Conservation (phyloP, 2,329 filamentous ascomycete species). For the Hypoxylon sp. region DNA sequence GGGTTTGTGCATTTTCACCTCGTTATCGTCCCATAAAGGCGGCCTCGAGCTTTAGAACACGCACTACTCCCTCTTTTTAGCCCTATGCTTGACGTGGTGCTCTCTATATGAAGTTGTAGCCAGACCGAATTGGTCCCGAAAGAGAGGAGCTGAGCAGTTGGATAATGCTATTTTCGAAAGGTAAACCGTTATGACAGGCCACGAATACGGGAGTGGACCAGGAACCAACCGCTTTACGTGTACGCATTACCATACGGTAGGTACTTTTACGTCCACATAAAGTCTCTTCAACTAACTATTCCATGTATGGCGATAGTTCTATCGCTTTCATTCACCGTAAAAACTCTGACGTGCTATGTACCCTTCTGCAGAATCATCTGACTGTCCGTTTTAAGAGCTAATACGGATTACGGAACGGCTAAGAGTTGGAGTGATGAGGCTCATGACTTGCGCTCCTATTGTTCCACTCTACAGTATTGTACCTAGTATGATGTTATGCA, state of each 20-base stretch:
- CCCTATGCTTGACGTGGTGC: slow-evolving; percentile 19
- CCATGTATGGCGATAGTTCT: slow-evolving; percentile 13
- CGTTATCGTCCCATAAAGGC: slow-evolving; percentile 25
- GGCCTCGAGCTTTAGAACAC: slow-evolving; percentile 22
- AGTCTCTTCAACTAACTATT: slow-evolving; percentile 15
- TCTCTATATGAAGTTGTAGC: neutral
- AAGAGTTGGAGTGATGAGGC: slow-evolving; percentile 29
- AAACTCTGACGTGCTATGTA: slow-evolving; percentile 35
- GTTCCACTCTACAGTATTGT: slow-evolving; percentile 15
- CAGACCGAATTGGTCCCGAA: slow-evolving; percentile 27
- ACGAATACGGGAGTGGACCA: slow-evolving; percentile 17
- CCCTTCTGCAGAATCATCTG: slow-evolving; percentile 32
- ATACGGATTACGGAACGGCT: slow-evolving; percentile 22
- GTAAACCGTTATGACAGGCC: neutral
- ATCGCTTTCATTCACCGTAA: slow-evolving; percentile 32
- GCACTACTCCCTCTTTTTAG: slow-evolving; percentile 10
- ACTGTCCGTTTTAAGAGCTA: slow-evolving; percentile 25
- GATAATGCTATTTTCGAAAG: slow-evolving; percentile 5
- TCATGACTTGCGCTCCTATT: slow-evolving; percentile 21
- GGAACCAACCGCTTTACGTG: slow-evolving; percentile 1
- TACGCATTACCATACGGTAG: neutral
- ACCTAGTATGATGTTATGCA: neutral
- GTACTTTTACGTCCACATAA: neutral
- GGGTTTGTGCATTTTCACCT: slow-evolving; percentile 17
- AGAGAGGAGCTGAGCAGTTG: slow-evolving; percentile 2